Conservation (phyloP, 2,329 filamentous ascomycete genomes). For the Cytospora chrysosperma region DNA sequence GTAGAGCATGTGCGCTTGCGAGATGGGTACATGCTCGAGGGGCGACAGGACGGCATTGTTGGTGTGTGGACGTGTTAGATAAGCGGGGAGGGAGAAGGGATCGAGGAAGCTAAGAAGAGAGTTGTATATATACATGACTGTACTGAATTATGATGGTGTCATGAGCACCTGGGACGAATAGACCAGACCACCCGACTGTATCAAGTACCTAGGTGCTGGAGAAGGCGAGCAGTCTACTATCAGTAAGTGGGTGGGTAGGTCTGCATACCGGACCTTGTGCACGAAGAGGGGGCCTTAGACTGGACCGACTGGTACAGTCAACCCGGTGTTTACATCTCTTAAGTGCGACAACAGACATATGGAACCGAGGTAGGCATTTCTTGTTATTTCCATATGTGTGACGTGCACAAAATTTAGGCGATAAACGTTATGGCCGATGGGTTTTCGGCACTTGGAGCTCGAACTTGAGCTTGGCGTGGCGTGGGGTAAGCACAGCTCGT, state of each 20-base stretch:
- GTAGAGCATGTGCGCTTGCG: constrained; percentile 87
- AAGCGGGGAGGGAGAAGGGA: too few relatives aligned
- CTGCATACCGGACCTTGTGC: too few relatives aligned
- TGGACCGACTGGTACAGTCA: background rate
- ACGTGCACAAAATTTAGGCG: background rate
- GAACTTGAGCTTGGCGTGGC: background rate
- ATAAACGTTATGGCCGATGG: background rate
- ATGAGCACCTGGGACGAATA: background rate
- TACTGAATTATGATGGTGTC: background rate
- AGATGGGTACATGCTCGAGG: constrained; percentile 92
- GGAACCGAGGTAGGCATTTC: too few relatives aligned
- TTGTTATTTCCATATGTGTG: too few relatives aligned
- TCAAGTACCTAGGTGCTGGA: too few relatives aligned
- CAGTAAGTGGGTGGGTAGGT: too few relatives aligned
- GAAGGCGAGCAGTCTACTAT: too few relatives aligned
- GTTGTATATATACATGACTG: constrained; percentile 13
- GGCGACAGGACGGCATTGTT: constrained; percentile 80
- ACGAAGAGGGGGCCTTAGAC: too few relatives aligned
- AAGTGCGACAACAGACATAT: background rate
- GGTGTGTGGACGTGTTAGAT: constrained; percentile 88
- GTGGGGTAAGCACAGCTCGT: too few relatives aligned
- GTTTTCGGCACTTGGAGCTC: background rate
- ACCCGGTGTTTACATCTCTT: background rate
- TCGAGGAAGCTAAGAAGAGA: background rate
- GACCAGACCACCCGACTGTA: too few relatives aligned